Evolutionary conservation across 352 stramenopile genomes (phyloP).

Genomic region (Phytophthora hybrid): DNA sequence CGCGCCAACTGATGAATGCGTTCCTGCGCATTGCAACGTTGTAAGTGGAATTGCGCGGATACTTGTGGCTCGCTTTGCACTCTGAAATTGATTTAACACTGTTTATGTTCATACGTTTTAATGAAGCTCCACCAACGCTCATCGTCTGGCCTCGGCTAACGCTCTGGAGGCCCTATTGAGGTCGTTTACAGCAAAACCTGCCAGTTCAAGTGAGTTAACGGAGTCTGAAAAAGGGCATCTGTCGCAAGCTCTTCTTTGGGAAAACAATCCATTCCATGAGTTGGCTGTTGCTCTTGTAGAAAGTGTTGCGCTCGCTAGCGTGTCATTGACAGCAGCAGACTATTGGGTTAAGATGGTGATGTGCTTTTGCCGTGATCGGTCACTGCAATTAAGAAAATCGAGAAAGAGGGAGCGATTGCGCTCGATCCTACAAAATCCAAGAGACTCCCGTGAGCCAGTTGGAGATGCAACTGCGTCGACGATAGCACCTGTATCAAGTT

Average conservation of each 20-base stretch:
- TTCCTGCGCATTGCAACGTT: constrained; percentile 28
- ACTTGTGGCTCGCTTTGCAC: constrained; percentile 3
- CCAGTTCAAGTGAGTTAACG: background rate
- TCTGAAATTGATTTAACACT: constrained; percentile 5
- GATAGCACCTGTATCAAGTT: constrained; percentile 10
- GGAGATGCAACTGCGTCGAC: background rate
- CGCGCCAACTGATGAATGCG: constrained; percentile 22
- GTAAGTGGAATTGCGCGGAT: constrained; percentile 28
- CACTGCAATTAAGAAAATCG: constrained; percentile 8
- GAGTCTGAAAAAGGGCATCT: constrained; percentile 4
- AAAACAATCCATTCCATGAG: constrained; percentile 38
- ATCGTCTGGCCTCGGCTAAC: constrained; percentile 28
- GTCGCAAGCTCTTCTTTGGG: constrained; percentile 36
- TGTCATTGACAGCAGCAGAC: constrained; percentile 30
- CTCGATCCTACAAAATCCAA: background rate
- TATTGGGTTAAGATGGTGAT: constrained; percentile 43
- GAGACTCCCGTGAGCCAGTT: background rate
- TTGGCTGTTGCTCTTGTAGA: constrained; percentile 29
- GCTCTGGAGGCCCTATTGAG: constrained; percentile 39
- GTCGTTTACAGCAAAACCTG: constrained; percentile 32
- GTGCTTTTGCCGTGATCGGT: constrained; percentile 22
- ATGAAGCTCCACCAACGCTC: constrained; percentile 36
- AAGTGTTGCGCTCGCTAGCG: constrained; percentile 28
- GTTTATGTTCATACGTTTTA: constrained; percentile 15
- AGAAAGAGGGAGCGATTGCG: constrained; percentile 1